Evolutionary conservation across 345 rosid species (phyloP), one percentile per base, ranked within the genome.

Genomic region (Alliaria petiolata): DNA sequence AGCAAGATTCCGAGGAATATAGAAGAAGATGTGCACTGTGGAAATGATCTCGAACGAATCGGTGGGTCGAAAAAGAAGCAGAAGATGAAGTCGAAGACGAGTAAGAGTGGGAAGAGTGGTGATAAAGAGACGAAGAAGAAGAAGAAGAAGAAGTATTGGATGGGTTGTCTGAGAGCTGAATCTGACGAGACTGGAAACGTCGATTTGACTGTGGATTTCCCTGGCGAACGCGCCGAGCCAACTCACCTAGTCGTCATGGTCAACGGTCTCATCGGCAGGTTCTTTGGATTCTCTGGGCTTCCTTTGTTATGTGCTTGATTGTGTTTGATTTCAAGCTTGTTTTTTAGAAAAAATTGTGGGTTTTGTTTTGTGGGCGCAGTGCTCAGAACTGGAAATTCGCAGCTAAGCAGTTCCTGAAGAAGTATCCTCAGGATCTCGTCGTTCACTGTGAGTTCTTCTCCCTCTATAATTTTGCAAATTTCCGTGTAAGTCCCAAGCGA

Each of bases 231-330:
- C 26, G 12, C 79, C 6, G 39, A 50, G 62, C 91, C 93, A 5
- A 56, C 83, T 75, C 98, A 92, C 69, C 84, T 92, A 3, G 87
- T 92, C 71, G 70, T 90, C 57, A 88, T 82, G 95, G 92, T 88
- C 71, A 90, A 90, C 65, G 98, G 98, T 72, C 82, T 93, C 40
- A 80, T 87, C 42, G 97, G 98, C 79, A 89, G 97, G 97, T 90
- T 42, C n/a, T n/a, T n/a, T n/a, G n/a, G n/a, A n/a, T 90, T 42
- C 4, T 10, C 4, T 10, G 7, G 7, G 0, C 19, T 26, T 35
- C 39, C 26, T 65, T 40, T 67, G 54, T 45, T 45, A 8, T 25
- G 62, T 45, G 35, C 40, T 66, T 59, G 39, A 9, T 70, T 73
- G 3, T 58, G 59, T 54, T 69, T 47, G 9, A 54, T 34, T 22